Conservation (phyloP, 139 green algal genomes). For the Chlorella vulgaris region DNA sequence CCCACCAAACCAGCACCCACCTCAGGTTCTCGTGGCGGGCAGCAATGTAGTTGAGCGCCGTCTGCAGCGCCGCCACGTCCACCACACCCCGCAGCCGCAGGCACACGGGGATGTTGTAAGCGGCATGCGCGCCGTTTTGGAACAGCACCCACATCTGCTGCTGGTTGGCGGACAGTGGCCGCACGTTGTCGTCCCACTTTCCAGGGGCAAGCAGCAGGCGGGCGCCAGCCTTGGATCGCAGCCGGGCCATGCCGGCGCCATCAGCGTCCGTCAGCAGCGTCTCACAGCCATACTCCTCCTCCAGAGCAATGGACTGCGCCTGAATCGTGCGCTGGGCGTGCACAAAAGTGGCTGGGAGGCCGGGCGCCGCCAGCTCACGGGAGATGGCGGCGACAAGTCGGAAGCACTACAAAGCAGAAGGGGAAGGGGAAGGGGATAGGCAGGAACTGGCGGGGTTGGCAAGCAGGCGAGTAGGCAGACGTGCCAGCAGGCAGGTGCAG, state of each 20-base stretch:
- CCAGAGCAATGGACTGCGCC: neutral
- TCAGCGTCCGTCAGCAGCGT: neutral
- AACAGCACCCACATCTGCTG: conserved; percentile 16
- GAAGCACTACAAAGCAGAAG: neutral
- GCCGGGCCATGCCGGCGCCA: too few relatives aligned
- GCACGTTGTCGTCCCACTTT: neutral
- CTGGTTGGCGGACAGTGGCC: neutral
- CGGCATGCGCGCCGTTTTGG: neutral
- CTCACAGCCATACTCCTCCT: neutral
- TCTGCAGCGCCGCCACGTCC: neutral
- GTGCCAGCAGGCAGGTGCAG: too few relatives aligned
- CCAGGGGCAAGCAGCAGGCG: neutral
- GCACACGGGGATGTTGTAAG: neutral
- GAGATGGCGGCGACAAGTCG: neutral
- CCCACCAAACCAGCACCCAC: neutral
- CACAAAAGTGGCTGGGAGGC: neutral
- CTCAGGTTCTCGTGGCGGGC: neutral
- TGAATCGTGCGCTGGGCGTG: neutral
- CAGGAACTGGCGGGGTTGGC: neutral
- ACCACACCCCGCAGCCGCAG: neutral
- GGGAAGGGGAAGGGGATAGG: neutral
- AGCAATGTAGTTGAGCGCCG: neutral
- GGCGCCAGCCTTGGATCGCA: neutral
- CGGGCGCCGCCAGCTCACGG: neutral
- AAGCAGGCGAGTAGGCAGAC: neutral